Base-by-base conservation (phyloP, 2,329 filamentous ascomycete genomes). In the Monosporascus cannonballus region DNA sequence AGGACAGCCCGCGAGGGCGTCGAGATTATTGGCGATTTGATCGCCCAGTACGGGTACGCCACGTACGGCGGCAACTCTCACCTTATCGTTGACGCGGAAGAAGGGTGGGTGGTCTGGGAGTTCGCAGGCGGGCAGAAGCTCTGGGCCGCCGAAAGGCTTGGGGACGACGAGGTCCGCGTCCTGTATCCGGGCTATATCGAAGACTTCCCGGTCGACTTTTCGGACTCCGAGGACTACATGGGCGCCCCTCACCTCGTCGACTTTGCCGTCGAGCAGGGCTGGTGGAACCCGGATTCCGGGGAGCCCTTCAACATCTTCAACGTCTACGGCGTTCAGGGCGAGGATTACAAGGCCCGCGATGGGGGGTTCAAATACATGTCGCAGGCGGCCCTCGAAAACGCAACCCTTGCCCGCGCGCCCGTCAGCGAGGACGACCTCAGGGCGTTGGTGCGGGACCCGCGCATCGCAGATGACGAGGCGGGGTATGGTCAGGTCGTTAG, bases 401-500 rank as follows among this genome's bases (percentile, higher is more conserved):
- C 58, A 27, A 65, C 61, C 2, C 55, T 55, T 14, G 74, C 71
- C 17, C 77, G 75, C 63, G 70, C 68, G 1, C 76, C 78, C 0
- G 62, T 79, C n/a, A 76, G 75, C 0, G 77, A 80, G 54, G 63
- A 65, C 18, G 75, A 79, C 53, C 65, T 79, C 3, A 74, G 75
- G 58, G 68, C 70, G 53, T 58, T 61, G 25, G 62, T 65, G 15
- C 62, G 63, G 39, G 63, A 65, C 48, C 58, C 47, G 27, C 61
- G 63, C 50, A 49, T 64, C 48, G 51, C 60, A 18, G 62, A 65
- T 44, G 63, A 64, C 50, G 54, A 65, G 51, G 60, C 63, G 14
- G 62, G 63, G 17, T 65, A 65, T 54, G 63, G 63, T 1, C 62
- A 65, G 49, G 57, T 65, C 18, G 60, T 64, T 24, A 59, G 58